Base-by-base conservation (phyloP, 257 asterid genomes). In the Linderniella brevidens region DNA sequence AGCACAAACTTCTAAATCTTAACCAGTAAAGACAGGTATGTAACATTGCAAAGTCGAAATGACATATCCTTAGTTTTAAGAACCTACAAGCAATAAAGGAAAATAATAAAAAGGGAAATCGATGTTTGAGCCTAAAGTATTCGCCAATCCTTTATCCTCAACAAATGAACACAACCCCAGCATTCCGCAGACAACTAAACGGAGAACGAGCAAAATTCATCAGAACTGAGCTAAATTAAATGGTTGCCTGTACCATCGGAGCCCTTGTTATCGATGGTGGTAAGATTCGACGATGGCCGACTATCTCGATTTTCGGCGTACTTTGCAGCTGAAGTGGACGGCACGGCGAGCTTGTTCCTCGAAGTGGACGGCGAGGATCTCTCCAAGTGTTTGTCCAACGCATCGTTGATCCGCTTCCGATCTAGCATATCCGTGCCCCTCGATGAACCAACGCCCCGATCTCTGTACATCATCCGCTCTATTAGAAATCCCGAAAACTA, bases 381-480 rank as follows among this genome's bases (percentile, higher is more conserved):
- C 78, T 88, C 94, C 73, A 88, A 64, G 52, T 88, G 92, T 56
- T 80, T 84, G 74, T 84, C 95, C 74, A 88, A 68, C 42, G 78
- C 86, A 58, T 88, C 98, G 72, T 84, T 88, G 53, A 88, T 81
- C 54, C 95, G 73, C 68, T 88, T 88, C 85, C 98, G 95, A 80
- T 88, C 95, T 73, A 87, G 68, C 59, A 77, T 49, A 38, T 80
- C 97, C 10, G 93, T 86, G 15, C 68, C 86, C 70, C 78, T 87
- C 38, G 93, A 76, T 18, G 86, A 64, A 46, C 68, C 78, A 32
- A 72, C 81, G 19, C 67, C 86, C 49, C 97, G 93, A 71, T 75
- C 85, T 54, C 81, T 77, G 46, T 83, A 76, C 93, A 83, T 83
- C 49, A 54, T 74, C 57, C 43, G 49, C 50, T 39, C 43, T 39